Base-by-base conservation (phyloP, 2,329 filamentous ascomycete genomes). In the Claviceps purpurea region DNA sequence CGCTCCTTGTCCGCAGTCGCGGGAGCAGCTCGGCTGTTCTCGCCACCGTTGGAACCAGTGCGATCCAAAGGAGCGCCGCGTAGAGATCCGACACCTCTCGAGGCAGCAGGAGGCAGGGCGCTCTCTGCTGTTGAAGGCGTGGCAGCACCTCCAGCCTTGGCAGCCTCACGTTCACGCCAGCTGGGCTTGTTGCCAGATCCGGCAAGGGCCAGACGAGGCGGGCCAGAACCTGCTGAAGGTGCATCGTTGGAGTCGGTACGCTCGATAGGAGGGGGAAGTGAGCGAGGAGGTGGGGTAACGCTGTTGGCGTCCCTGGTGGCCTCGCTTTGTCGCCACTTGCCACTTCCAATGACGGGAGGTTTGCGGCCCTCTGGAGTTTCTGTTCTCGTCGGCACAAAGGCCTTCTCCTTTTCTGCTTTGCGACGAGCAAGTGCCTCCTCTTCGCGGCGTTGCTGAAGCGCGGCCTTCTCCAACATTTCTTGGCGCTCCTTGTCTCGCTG, bases 351-450 rank as follows among this genome's bases (percentile, higher is more conserved):
- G 47, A 59, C 49, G 8, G 63, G 61, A 22, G 68, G 65, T 55
- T 57, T 63, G 51, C 67, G 66, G 46, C 56, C 60, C 49, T 67
- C 66, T 11, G 62, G 49, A 2, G 58, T 53, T 13, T 64, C 62
- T 50, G 60, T 58, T 46, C 60, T 54, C 7, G 45, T 50, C 45
- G 46, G 55, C 49, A 53, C 47, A 18, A 54, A 20, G 30, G 47
- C 65, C 59, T 71, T 71, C 61, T 78, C 78, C 69, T 80, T 87
- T 67, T 81, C 81, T 54, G 77, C 83, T 62, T 76, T 80, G 67
- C 79, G 81, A 60, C 85, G 81, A 58, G 85, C 85, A 69, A 90
- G 81, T 16, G 89, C 90, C 68, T 95, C 90, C 61, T 93, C 89
- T 68, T 95, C 90, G 66, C 87, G 83, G 64, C 89, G 80, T 60